Conservation (phyloP, 176 grass and related monocot genomes). For the Stipa capillata region DNA sequence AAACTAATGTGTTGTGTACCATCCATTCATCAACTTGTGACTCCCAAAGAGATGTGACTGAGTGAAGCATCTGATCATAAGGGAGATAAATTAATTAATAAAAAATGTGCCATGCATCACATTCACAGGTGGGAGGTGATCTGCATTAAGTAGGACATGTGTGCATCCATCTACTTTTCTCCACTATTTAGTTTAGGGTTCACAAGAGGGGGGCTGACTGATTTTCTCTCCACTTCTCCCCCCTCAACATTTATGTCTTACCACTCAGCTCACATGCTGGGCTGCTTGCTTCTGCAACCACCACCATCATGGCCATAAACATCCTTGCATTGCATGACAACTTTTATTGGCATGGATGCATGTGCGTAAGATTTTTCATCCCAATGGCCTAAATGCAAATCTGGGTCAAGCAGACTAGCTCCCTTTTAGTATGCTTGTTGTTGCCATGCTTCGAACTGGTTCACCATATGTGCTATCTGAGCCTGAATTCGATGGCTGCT, state of each 20-base stretch:
- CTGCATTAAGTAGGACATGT: conserved; percentile 51
- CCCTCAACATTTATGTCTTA: conserved; percentile 40
- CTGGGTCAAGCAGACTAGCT: conserved; percentile 20
- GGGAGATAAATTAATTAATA: background rate
- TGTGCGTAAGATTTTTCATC: background rate
- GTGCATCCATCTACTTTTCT: conserved; percentile 44
- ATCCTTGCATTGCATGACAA: conserved; percentile 22
- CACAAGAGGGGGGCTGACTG: conserved; percentile 33
- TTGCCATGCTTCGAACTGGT: conserved; percentile 23
- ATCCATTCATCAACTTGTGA: conserved; percentile 11
- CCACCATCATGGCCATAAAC: conserved; percentile 13
- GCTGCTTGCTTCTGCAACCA: conserved; percentile 11
- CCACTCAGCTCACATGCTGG: conserved; percentile 27
- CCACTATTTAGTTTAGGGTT: conserved; percentile 45
- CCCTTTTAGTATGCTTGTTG: conserved; percentile 18
- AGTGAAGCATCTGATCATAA: conserved; percentile 30
- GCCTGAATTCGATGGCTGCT: conserved; percentile 5
- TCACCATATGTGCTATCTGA: conserved; percentile 12
- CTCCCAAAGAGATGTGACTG: conserved; percentile 18
- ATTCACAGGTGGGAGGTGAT: conserved; percentile 62
- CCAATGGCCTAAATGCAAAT: conserved; percentile 5
- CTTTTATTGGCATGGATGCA: conserved; percentile 26
- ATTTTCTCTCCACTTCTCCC: too few relatives aligned
- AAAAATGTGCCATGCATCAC: conserved; percentile 30
- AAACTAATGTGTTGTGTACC: background rate